These are phyloP conservation scores for Penicillium sp. DNA, from an alignment of 2,329 filamentous ascomycete species.

Conservation along the genomic window DNA sequence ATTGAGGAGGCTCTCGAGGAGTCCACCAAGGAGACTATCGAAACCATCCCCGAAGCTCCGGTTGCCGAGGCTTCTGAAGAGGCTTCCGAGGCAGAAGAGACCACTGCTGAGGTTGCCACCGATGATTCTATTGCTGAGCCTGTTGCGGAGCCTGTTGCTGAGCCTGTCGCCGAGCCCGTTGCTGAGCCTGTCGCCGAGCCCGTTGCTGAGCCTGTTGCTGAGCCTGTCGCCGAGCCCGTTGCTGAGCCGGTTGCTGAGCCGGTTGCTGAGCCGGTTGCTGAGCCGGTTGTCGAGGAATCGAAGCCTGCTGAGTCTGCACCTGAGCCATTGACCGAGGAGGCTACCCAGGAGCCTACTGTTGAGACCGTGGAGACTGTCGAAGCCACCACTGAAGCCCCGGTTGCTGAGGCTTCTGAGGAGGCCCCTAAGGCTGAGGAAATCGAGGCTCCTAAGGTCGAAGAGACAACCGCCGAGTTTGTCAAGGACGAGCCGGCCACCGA, in stretches of 20 bases:
- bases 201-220: not conserved
- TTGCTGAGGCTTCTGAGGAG: not conserved
- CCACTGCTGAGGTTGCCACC: not conserved
- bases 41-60: conserved; percentile 16
- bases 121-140: not conserved
- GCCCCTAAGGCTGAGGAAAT: not conserved
- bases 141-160: not conserved
- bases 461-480: not conserved
- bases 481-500: not conserved
- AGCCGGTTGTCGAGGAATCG: not conserved
- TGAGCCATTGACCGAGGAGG: conserved; percentile 9
- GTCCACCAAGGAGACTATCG: conserved; percentile 30
- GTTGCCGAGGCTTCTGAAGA: conserved; percentile 8
- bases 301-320: not conserved
- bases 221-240: conserved; percentile 5
- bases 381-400: conserved; percentile 19
- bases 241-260: not conserved
- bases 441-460: not conserved
- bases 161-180: not conserved
- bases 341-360: conserved; percentile 41
- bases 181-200: not conserved
- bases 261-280: not conserved
- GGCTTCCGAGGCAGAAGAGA: conserved; percentile 15
- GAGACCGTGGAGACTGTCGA: conserved; percentile 59
- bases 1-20: not conserved